Evolutionary conservation across 2,329 filamentous ascomycete genomes (phyloP), one percentile per base, ranked within the genome.

Genomic region (Cordyceps javanica): DNA sequence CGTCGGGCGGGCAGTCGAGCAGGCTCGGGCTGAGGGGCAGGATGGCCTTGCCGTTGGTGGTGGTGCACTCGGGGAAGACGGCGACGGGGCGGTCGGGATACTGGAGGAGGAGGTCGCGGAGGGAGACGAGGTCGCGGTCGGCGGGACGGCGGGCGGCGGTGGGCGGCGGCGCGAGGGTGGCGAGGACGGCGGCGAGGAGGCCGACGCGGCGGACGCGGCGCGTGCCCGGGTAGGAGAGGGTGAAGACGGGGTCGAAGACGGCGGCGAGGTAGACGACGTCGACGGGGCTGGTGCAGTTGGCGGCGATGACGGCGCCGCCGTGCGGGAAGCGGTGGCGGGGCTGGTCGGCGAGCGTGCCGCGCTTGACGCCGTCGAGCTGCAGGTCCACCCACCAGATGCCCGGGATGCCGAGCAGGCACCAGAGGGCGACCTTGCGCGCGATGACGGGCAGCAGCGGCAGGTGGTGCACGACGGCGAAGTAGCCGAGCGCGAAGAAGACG

Each of bases 301-400:
- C 88, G 50, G 91, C 92, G 66, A 99, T 94, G 64, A 99, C 80
- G 57, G 87, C 89, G 48, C 89, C 85, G 5, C 87, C 83, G 57
- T 88, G 83, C 13, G 94, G 94, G 19, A 97, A 83, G 41, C 90
- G 85, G 60, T 86, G 79, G 58, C 80, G 76, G 39, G 88, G 86
- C 65, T 91, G 86, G 67, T 88, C 86, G 48, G 88, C 86, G 32
- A 96, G 78, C 26, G 88, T 92, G 75, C 94, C 94, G 75, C 91
- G 90, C 74, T 90, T 92, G 55, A 99, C 94, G 59, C 93, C 93
- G 70, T 99, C 94, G 63, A 99, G 90, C 72, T 97, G 93, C n/a
- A 99, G 78, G 73, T 99, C 94, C 58, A 97, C 87, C 93, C 93
- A 97, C 91, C 92, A 97, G 59, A 99, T 90, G 28, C 94, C 93